Base-by-base conservation (phyloP, 495 filamentous ascomycete genomes). In the Poronia punctata region DNA sequence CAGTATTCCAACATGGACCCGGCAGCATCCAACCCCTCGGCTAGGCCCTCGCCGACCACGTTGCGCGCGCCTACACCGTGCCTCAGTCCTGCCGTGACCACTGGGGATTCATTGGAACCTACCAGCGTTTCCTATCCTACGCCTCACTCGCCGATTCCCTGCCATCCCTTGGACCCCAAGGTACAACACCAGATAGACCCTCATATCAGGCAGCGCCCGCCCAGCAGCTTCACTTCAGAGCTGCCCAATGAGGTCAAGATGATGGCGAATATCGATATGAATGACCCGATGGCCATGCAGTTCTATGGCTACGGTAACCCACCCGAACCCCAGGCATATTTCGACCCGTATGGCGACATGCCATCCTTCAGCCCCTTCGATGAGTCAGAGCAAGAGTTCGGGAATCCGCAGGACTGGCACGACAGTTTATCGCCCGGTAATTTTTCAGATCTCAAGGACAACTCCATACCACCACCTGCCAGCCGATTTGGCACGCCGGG, bases 171-270 rank as follows among this genome's bases (percentile, higher is more conserved):
- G 10, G 48, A 50, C 27, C 53, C 50, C 4, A 48, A 55, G 18
- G 7, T 57, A 5, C 36, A 36, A 2, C 48, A 52, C 17, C 49
- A 48, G 29, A 28, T 50, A 1, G 12, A 2, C 15, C 16, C 26
- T 16, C 45, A 20, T 32, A n/a, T n/a, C n/a, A n/a, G n/a, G n/a
- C 38, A 9, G n/a, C n/a, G n/a, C n/a, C n/a, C n/a, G n/a, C 35
- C 45, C 3, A 54, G 54, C 3, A 41, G 35, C 5, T 64, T 61
- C 34, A 60, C 56, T 5, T 53, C 52, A 0, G 52, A 61, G 36
- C 38, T 64, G 3, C 26, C 61, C 1, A 38, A 55, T 7, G 56
- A 64, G 18, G 35, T 50, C 1, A 56, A 56, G 44, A 40, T 51
- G 48, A 48, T 57, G 38, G 38, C 56, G 1, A 49, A 52, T n/a